Percentiles rank a stretch among this genome's conserved stretches.
These are phyloP conservation scores for Cotoneaster glaucophyllus DNA, from an alignment of 306 rosid species.

Conservation along the genomic window DNA sequence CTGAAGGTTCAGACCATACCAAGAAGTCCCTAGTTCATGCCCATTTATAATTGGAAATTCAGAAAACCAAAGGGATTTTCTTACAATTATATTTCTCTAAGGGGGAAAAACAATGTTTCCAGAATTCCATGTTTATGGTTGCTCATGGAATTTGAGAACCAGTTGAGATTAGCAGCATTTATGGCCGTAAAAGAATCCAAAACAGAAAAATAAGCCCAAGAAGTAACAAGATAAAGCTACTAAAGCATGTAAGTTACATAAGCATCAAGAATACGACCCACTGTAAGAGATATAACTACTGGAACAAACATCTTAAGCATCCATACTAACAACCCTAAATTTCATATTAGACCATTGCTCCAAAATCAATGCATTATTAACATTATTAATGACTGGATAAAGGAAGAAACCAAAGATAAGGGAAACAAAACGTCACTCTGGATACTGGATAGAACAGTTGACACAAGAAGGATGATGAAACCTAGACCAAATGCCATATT, in stretches of 20 bases:
- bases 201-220: not conserved
- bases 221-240: not conserved
- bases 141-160: not conserved
- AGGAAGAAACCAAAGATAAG: not conserved
- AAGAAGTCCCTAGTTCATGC: not conserved
- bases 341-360: not conserved
- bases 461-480: constrained; percentile 11
- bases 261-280: not conserved
- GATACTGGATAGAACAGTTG: not conserved
- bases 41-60: not conserved
- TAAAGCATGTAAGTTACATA: not conserved
- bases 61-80: not conserved
- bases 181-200: not conserved
- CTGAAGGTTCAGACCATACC: not conserved
- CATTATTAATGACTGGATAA: not conserved
- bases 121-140: not conserved
- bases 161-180: not conserved
- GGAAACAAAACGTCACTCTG: not conserved
- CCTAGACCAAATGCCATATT: not conserved
- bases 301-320: not conserved
- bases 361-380: not conserved
- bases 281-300: not conserved
- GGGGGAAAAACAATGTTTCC: not conserved
- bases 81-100: not conserved
- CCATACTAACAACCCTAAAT: not conserved